Conservation (phyloP, 163 green algal genomes). For the Volvox carteri region DNA sequence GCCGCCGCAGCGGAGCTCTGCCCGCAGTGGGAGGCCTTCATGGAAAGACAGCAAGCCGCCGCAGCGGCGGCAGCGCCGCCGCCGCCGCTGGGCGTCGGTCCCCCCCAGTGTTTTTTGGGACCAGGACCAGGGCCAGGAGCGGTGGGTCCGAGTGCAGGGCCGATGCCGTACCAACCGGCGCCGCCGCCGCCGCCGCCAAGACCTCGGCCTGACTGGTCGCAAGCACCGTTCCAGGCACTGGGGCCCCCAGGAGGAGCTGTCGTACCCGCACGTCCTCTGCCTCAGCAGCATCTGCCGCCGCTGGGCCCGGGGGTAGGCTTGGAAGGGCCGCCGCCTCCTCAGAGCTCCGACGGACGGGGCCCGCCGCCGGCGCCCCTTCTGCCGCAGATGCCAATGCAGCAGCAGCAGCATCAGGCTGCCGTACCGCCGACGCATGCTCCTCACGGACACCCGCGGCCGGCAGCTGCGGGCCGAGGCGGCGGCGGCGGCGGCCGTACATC, state of each 20-base stretch:
- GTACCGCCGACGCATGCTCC: neutral
- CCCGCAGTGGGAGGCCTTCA: neutral
- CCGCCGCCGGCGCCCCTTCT: neutral
- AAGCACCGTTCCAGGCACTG: neutral
- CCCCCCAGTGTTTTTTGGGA: no score
- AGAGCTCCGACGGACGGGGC: neutral
- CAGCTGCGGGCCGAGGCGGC: neutral
- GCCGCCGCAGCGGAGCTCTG: constrained; percentile 38
- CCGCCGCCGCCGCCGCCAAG: neutral
- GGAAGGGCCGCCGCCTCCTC: neutral
- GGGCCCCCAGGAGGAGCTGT: neutral
- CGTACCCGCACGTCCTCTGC: no score
- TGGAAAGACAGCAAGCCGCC: neutral
- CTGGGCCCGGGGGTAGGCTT: neutral
- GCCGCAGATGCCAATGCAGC: neutral
- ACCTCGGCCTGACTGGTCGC: neutral
- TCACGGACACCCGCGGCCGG: neutral
- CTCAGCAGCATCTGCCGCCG: no score
- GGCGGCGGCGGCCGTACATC: neutral
- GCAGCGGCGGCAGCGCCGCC: neutral
- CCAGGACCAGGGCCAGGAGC: neutral
- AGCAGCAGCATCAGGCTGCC: neutral
- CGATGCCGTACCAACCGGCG: constrained; percentile 2
- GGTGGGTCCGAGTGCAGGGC: neutral
- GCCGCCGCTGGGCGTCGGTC: neutral